Percentiles rank a stretch among this genome's conserved stretches.
Conservation (phyloP, 495 filamentous ascomycete genomes). For the Podospora sp. region DNA sequence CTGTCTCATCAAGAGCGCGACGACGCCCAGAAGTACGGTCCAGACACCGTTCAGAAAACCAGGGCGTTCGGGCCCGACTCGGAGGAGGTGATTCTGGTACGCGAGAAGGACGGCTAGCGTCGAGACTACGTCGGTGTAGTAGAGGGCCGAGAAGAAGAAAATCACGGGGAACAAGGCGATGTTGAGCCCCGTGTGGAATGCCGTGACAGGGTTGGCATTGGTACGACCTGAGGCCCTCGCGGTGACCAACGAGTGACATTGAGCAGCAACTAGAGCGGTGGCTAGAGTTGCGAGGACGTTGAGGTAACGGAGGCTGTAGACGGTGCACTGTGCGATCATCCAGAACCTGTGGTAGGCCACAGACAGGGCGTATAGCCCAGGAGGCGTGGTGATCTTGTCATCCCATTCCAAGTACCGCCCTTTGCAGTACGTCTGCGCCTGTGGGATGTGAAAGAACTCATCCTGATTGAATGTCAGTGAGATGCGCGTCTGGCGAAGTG, state of each 20-base stretch:
- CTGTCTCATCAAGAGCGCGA: conserved; percentile 76
- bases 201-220: conserved; percentile 23
- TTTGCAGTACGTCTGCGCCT: conserved; percentile 83
- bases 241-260: conserved; percentile 39
- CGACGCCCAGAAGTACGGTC: conserved; percentile 58
- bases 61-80: conserved; percentile 31
- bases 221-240: conserved; percentile 10
- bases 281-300: conserved; percentile 53
- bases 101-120: conserved; percentile 67
- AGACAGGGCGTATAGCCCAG: conserved; percentile 71
- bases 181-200: conserved; percentile 72
- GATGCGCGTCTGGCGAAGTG: neutral
- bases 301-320: conserved; percentile 51
- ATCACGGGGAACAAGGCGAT: conserved; percentile 84
- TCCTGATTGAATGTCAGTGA: conserved; percentile 57
- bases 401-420: conserved; percentile 82
- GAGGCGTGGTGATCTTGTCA: conserved; percentile 94
- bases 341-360: conserved; percentile 44
- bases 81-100: conserved; percentile 62
- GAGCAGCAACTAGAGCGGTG: conserved; percentile 36
- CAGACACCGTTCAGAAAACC: conserved; percentile 41
- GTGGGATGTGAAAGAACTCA: conserved; percentile 92
- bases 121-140: conserved; percentile 86
- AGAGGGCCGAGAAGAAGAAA: conserved; percentile 93
- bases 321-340: conserved; percentile 42